Evolutionary conservation across 306 rosid species (phyloP).

Genomic region (Fragaria iinumae): DNA sequence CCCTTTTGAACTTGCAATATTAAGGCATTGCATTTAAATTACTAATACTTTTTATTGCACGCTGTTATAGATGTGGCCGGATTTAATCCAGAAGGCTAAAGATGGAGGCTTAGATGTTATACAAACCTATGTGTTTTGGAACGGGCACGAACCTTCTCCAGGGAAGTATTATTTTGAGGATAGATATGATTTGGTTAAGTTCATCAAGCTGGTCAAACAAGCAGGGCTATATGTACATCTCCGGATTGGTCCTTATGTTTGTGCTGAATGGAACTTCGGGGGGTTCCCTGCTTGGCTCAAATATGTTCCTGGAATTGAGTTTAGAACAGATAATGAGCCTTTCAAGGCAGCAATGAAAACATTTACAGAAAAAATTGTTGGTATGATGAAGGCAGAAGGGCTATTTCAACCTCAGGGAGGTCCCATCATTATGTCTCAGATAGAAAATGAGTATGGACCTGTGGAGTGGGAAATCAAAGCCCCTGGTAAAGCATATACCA

Average conservation of each 20-base stretch:
- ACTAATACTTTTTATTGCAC: neutral
- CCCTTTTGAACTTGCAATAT: neutral
- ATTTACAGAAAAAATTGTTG: slow-evolving; percentile 73
- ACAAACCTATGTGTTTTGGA: slow-evolving; percentile 95
- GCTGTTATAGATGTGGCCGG: slow-evolving; percentile 76
- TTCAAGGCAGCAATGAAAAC: slow-evolving; percentile 93
- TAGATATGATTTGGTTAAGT: slow-evolving; percentile 81
- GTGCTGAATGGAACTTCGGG: slow-evolving; percentile 99
- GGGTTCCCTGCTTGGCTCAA: slow-evolving; percentile 98
- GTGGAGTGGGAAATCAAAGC: slow-evolving; percentile 81
- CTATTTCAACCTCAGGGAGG: slow-evolving; percentile 88
- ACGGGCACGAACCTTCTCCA: slow-evolving; percentile 89
- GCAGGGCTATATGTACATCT: slow-evolving; percentile 91
- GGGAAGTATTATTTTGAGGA: slow-evolving; percentile 90
- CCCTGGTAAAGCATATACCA: slow-evolving; percentile 77
- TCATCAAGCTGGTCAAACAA: slow-evolving; percentile 78
- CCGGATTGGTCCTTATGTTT: slow-evolving; percentile 82
- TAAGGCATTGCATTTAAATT: neutral
- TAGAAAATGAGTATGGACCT: slow-evolving; percentile 91
- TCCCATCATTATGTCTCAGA: slow-evolving; percentile 90
- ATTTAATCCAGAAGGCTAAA: slow-evolving; percentile 91
- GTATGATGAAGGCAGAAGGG: slow-evolving; percentile 76
- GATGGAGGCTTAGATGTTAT: slow-evolving; percentile 95
- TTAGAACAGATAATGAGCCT: slow-evolving; percentile 90
- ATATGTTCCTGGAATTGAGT: slow-evolving; percentile 72